Evolutionary conservation across 2,329 filamentous ascomycete genomes (phyloP), one percentile per base, ranked within the genome.

Genomic region (Cryoendolithus antarcticus): DNA sequence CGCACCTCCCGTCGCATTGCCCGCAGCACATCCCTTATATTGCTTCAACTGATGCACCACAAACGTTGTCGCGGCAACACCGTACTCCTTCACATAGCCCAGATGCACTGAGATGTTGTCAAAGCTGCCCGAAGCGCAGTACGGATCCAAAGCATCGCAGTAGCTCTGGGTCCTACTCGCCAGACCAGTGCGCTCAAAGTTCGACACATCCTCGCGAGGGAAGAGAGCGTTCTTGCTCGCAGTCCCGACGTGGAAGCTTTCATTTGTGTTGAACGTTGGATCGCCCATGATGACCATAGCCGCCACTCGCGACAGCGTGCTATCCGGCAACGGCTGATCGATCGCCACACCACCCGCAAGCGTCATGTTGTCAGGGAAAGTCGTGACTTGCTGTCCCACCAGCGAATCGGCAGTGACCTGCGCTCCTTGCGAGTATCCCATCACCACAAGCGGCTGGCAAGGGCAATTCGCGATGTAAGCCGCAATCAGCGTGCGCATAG

Each of bases 381-480:
- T 35, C 6, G 9, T 24, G 13, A 44, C 41, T 8, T 40, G 36
- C 24, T 48, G 47, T 9, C 47, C 47, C 9, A 41, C 41, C 15
- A 48, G 36, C 13, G 42, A 40, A 30, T 51, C 43, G 30, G 38
- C 31, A 1, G 41, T 35, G 15, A 51, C 45, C 31, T 49, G 47
- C 4, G 45, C 45, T n/a, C 48, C 48, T 40, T 51, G 48, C 5
- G 47, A 49, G 35, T 49, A 49, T n/a, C 48, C 48, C 41, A 46
- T 48, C 3, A 49, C 24, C 0, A 49, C 44, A 2, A 51, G 33
- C 3, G 45, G 45, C 8, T 37, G 21, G 9, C 30, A 40, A n/a
- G 44, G 39, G 31, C 48, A 51, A 21, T 45, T 37, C 13, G 37
- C 34, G 9, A 46, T 21, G 38, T 41, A 49, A n/a, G 33, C 34